Evolutionary conservation across 306 rosid genomes (phyloP).

Genomic region (Parietaria judaica): DNA sequence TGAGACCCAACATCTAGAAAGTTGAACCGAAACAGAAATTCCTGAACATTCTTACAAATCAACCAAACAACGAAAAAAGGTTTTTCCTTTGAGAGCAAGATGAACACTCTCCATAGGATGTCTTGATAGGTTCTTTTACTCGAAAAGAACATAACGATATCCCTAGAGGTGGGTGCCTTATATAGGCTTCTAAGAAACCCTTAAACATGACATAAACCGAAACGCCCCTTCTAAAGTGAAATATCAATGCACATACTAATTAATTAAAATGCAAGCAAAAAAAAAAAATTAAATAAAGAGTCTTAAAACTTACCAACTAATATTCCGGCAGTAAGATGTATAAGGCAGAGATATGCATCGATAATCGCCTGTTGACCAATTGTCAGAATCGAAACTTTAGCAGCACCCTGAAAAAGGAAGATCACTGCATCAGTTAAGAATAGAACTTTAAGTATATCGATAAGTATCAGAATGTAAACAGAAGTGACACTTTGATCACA

Average conservation of each 20-base stretch:
- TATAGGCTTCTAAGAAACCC: too few species aligned
- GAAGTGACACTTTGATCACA: background rate
- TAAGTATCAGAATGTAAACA: background rate
- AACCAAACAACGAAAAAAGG: too few species aligned
- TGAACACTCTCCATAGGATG: too few species aligned
- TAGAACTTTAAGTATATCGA: background rate
- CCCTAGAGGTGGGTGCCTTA: too few species aligned
- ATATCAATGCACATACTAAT: too few species aligned
- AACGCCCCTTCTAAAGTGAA: too few species aligned
- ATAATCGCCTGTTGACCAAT: constrained; percentile 98
- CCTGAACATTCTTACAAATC: too few species aligned
- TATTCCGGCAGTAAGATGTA: constrained; percentile 94
- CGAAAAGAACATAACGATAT: too few species aligned
- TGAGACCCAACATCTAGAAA: background rate
- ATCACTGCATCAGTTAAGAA: background rate
- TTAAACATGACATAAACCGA: too few species aligned
- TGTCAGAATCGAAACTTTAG: constrained; percentile 89
- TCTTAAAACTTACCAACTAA: constrained; percentile 59
- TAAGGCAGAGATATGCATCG: constrained; percentile 96
- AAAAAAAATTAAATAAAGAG: background rate
- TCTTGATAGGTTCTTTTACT: too few species aligned
- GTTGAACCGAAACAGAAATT: background rate
- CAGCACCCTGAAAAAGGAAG: constrained; percentile 71
- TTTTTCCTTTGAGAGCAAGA: too few species aligned
- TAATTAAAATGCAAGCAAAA: background rate